Evolutionary conservation across 2,329 filamentous ascomycete species (phyloP).

Genomic region (Aspergillus flavus): DNA sequence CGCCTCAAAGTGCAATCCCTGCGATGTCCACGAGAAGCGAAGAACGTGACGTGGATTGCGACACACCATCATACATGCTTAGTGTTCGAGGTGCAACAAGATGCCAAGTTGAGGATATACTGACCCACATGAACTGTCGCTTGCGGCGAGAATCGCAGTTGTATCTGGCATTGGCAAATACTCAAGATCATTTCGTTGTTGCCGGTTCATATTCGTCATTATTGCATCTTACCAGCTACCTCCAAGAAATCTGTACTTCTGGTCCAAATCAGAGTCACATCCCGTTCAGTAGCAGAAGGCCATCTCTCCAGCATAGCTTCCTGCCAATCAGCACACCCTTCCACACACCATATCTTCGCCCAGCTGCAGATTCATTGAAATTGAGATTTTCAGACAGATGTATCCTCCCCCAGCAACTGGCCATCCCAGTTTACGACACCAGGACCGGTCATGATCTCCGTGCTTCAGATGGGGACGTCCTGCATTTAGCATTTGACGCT

Average conservation of each 20-base stretch:
- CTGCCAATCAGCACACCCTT: slow-evolving; percentile 47
- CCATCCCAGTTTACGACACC: slow-evolving; percentile 38
- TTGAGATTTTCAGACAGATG: slow-evolving; percentile 15
- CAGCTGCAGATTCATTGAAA: slow-evolving; percentile 24
- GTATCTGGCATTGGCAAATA: slow-evolving; percentile 17
- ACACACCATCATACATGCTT: slow-evolving; percentile 19
- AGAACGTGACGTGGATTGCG: neutral
- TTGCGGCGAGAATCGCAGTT: slow-evolving; percentile 3
- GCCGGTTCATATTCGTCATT: slow-evolving; percentile 20
- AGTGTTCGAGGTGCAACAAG: slow-evolving; percentile 16
- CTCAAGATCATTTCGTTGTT: slow-evolving; percentile 21
- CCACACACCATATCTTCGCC: slow-evolving; percentile 40
- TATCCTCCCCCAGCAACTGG: slow-evolving; percentile 16
- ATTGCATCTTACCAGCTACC: slow-evolving; percentile 12
- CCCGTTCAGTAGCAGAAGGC: slow-evolving; percentile 36
- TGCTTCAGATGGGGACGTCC: slow-evolving; percentile 5
- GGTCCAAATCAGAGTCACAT: slow-evolving; percentile 23
- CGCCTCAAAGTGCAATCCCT: slow-evolving; percentile 9
- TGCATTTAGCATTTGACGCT: slow-evolving; percentile 18
- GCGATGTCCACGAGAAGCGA: neutral
- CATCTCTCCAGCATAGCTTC: slow-evolving; percentile 31
- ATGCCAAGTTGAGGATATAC: neutral
- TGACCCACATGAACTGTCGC: slow-evolving; percentile 11
- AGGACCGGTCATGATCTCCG: slow-evolving; percentile 32
- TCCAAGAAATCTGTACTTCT: slow-evolving; percentile 3